Conservation (phyloP, 345 rosid species). For the Hevea brasiliensis region DNA sequence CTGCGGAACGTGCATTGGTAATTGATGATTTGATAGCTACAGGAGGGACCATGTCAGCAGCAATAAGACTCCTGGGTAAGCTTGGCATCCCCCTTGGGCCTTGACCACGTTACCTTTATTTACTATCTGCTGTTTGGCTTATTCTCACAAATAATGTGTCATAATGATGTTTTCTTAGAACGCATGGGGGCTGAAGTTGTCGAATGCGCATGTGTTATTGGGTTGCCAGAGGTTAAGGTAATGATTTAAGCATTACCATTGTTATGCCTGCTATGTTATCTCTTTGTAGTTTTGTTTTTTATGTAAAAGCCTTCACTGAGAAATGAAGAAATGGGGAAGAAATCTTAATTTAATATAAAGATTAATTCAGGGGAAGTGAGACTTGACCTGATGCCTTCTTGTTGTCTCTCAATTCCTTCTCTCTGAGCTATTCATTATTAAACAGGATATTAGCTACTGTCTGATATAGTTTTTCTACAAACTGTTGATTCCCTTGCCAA, state of each 20-base stretch:
- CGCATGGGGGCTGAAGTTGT: constrained; percentile 66
- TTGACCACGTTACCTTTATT: neutral
- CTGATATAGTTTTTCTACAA: no score
- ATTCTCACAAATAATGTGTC: neutral
- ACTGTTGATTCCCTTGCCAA: no score
- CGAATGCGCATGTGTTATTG: constrained; percentile 77
- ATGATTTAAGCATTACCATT: neutral
- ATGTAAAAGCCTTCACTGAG: no score
- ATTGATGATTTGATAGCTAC: constrained; percentile 90
- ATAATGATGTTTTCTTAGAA: constrained; percentile 34
- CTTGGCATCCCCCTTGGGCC: neutral
- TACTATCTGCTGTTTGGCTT: neutral
- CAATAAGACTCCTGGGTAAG: constrained; percentile 69
- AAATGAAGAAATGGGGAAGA: no score
- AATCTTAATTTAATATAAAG: no score
- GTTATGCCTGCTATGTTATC: no score
- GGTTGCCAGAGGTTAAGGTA: constrained; percentile 75
- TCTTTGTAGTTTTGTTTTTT: no score
- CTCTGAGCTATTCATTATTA: no score
- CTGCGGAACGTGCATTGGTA: constrained; percentile 64
- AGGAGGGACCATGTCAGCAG: constrained; percentile 85
- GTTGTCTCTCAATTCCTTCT: no score
- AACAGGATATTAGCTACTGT: no score
- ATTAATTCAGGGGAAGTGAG: no score
- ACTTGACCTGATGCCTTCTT: no score